These are phyloP conservation scores for Lasiosphaeria miniovina DNA, from an alignment of 495 filamentous ascomycete genomes.

Conservation along the genomic window DNA sequence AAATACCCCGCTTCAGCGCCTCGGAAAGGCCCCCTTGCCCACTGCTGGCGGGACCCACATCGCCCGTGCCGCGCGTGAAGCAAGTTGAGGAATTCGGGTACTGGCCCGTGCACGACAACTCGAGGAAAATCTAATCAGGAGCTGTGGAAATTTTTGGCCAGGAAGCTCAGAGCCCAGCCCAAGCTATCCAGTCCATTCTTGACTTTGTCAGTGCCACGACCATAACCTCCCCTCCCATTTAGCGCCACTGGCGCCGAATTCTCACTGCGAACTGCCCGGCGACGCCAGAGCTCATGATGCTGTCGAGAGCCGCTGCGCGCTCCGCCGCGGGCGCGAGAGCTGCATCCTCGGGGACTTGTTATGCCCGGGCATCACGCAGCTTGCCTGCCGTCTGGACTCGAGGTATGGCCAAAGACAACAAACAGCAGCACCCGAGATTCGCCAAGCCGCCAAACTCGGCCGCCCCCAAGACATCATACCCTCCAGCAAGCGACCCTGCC, in stretches of 20 bases:
- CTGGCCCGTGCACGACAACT: background rate
- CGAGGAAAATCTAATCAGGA: background rate
- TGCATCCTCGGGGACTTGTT: conserved; percentile 26
- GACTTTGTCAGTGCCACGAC: background rate
- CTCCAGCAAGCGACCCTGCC: background rate
- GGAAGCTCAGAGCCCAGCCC: background rate
- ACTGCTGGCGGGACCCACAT: background rate
- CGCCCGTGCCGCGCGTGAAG: background rate
- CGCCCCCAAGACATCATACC: conserved; percentile 21
- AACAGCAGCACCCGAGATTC: conserved; percentile 24
- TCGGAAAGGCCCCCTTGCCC: background rate
- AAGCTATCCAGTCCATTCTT: background rate
- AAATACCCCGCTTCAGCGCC: conserved; percentile 18
- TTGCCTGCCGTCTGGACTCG: conserved; percentile 36
- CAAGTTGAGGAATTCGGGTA: background rate
- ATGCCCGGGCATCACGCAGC: conserved; percentile 21
- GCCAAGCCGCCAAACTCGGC: conserved; percentile 13
- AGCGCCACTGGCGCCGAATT: background rate
- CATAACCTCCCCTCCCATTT: background rate
- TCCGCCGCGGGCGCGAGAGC: conserved; percentile 25
- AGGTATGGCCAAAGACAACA: conserved; percentile 41
- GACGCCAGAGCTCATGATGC: conserved; percentile 30
- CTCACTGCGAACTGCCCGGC: background rate
- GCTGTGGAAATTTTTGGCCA: conserved; percentile 4
- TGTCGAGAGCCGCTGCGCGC: conserved; percentile 41